A percentile compares a stretch with the other conserved stretches of the same genome.
Conservation (phyloP, 2,329 filamentous ascomycete species). For the Cladosporium colombiae region DNA sequence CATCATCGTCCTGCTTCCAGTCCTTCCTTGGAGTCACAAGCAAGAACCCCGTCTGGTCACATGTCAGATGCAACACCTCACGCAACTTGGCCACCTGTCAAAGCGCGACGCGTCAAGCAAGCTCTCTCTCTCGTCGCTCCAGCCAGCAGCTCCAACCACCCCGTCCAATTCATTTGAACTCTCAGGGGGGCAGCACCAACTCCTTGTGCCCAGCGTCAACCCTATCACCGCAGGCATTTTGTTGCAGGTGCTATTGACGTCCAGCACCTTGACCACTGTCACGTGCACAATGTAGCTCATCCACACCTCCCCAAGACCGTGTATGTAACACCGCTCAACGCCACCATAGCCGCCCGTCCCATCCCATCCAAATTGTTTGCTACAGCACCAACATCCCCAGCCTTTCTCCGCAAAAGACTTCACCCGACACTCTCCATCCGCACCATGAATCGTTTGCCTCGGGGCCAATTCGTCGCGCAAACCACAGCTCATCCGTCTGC, state of each 20-base stretch:
- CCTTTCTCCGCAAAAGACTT: not conserved
- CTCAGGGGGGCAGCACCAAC: not conserved
- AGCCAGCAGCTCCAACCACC: not conserved
- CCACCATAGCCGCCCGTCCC: not conserved
- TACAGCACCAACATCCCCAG: not conserved
- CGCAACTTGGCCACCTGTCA: not conserved
- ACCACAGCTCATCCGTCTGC: not conserved
- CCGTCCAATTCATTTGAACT: not conserved
- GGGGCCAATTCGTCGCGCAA: not conserved
- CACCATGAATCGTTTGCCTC: not conserved
- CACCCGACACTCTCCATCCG: not conserved
- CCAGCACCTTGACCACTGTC: not conserved
- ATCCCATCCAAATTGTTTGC: not conserved
- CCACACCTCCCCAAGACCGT: not conserved
- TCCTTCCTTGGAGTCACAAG: not conserved
- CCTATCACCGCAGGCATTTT: not conserved
- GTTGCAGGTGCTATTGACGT: not conserved
- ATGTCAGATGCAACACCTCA: not conserved
- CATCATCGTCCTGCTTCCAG: not conserved
- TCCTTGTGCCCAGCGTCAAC: not conserved
- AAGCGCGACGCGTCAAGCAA: conserved; percentile 2
- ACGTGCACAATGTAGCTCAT: not conserved
- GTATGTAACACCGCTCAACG: not conserved
- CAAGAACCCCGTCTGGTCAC: not conserved
- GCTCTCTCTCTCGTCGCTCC: not conserved